Base-by-base conservation (phyloP, 805 yeast genomes). In the Tetrapisispora namnaoensis region DNA sequence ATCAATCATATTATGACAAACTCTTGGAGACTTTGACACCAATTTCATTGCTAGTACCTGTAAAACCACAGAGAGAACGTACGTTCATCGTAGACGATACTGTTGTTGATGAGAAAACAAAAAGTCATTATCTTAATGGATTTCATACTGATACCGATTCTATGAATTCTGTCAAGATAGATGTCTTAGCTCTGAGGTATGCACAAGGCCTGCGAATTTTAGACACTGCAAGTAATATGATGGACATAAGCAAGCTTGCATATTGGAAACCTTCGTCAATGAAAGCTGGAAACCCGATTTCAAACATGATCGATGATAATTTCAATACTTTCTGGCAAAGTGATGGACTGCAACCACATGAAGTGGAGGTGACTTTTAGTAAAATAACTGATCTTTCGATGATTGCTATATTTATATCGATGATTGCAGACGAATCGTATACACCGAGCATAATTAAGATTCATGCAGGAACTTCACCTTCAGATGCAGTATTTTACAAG, bases 261-360 rank as follows among this genome's bases (percentile, higher is more conserved):
- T 74, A 82, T 22, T 93, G 97, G 96, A 75, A 80, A 36, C 80
- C 87, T 0, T 85, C 95, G 1, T 83, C 95, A 0, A 68, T 49
- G 58, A 91, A 90, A 57, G 75, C 75, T 10, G 93, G 88, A 0
- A 80, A 72, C 56, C 93, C 93, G 0, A 73, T 87, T 20, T 69
- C 69, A n/a, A 82, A 82, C 56, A 70, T 91, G 7, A 69, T 93
- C 30, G 86, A 86, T 46, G 89, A 83, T 56, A 73, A 80, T 4
- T 85, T 91, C 0, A 72, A 75, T 28, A 68, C 80, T 1, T 91
- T 73, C 63, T 93, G 99, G 99, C 99, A 93, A 65, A 83, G 95
- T 42, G 99, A 93, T 61, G 99, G 97, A 0, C 73, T 76, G 13
- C 87, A 83, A 56, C 99, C 98, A 0, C 99, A 93, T 67, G 72